Percentiles rank a stretch among this genome's conserved stretches.
These are phyloP conservation scores for Daphne laureola DNA, from an alignment of 441 rosid genomes.

Conservation along the genomic window DNA sequence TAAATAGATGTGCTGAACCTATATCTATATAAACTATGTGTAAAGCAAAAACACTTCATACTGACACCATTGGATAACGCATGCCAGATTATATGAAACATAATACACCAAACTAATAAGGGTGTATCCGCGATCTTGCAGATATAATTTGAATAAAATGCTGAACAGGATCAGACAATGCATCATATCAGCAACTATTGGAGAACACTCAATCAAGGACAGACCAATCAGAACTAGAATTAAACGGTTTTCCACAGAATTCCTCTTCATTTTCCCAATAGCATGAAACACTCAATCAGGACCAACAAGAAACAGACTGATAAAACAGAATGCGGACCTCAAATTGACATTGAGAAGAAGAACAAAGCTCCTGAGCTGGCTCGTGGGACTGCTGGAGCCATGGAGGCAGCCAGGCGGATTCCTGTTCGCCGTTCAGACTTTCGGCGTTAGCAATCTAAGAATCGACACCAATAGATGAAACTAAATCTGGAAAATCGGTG, in stretches of 20 bases:
- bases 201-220: background rate
- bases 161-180: no score
- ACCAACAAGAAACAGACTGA: background rate
- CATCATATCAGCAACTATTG: no score
- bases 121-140: no score
- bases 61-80: no score
- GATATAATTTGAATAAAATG: no score
- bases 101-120: no score
- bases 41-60: background rate
- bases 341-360: constrained; percentile 11
- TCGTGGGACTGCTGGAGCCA: constrained; percentile 43
- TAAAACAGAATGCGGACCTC: constrained; percentile 11
- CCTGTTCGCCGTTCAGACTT: constrained; percentile 21
- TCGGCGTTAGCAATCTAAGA: background rate
- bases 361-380: constrained; percentile 13
- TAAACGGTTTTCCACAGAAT: background rate
- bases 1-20: background rate
- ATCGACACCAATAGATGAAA: background rate
- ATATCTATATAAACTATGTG: no score
- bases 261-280: no score
- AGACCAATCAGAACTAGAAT: no score
- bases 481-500: background rate
- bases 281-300: no score
- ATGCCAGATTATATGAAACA: no score
- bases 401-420: constrained; percentile 44